Conservation (phyloP, 208 protist genomes). For the Herpetomonas samuelpessoai region DNA sequence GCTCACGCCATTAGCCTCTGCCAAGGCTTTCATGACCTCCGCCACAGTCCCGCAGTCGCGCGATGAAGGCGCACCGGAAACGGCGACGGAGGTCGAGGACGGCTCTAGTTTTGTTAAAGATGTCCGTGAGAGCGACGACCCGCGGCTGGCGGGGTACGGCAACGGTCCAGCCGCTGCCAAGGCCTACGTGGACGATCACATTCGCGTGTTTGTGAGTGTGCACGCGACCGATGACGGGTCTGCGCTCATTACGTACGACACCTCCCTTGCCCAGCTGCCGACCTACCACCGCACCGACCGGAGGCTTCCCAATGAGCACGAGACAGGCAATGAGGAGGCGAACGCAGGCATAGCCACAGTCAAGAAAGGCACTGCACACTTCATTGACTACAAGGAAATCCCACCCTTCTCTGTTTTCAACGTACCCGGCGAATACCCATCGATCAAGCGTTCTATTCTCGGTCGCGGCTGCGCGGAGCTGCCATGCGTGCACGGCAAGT, state of each 20-base stretch:
- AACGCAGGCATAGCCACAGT: neutral
- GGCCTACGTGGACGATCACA: neutral
- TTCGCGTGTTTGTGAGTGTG: slow-evolving; percentile 14
- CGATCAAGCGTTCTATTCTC: slow-evolving; percentile 25
- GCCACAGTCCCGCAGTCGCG: too few relatives aligned
- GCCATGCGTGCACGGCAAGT: slow-evolving; percentile 25
- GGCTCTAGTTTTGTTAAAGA: neutral
- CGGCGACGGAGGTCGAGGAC: too few relatives aligned
- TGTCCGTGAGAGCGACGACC: neutral
- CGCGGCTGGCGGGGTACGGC: neutral
- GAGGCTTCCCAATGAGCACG: too few relatives aligned
- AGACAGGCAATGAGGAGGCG: neutral
- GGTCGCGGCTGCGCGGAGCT: slow-evolving; percentile 27
- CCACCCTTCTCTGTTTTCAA: slow-evolving; percentile 33
- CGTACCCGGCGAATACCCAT: slow-evolving; percentile 28
- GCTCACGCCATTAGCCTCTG: slow-evolving; percentile 4
- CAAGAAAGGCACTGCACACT: slow-evolving; percentile 8
- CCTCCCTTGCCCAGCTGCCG: slow-evolving; percentile 15
- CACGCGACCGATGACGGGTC: slow-evolving; percentile 6
- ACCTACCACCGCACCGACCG: slow-evolving; percentile 9
- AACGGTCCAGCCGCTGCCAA: neutral
- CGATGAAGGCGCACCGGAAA: neutral
- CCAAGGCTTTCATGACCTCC: neutral
- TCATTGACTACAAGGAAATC: slow-evolving; percentile 11
- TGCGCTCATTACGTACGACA: slow-evolving; percentile 11